Evolutionary conservation across 768 basidiomycete genomes (phyloP).

Genomic region (Pisolithus marmoratus): DNA sequence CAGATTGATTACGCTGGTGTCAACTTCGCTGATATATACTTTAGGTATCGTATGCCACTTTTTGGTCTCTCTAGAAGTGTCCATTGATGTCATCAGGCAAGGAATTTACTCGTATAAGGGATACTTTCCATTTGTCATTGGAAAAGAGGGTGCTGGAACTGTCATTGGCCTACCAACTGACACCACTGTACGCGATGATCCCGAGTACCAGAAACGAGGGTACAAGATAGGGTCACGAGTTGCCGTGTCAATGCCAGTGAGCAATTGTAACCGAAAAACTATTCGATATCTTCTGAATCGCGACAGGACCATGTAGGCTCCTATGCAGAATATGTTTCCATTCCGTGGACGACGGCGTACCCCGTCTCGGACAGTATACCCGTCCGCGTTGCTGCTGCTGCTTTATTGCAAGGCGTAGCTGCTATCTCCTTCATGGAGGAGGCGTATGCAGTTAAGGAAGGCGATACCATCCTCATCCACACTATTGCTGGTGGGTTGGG

Average conservation of each 20-base stretch:
- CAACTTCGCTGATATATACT: slow-evolving; percentile 87
- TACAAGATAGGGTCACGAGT: slow-evolving; percentile 70
- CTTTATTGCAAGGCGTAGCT: slow-evolving; percentile 72
- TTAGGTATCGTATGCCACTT: slow-evolving; percentile 40
- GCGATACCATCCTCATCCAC: slow-evolving; percentile 78
- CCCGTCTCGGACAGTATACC: slow-evolving; percentile 62
- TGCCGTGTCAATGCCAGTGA: slow-evolving; percentile 62
- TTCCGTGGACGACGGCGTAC: slow-evolving; percentile 55
- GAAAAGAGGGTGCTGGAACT: slow-evolving; percentile 74
- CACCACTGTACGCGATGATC: slow-evolving; percentile 48
- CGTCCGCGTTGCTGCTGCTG: slow-evolving; percentile 59
- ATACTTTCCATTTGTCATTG: slow-evolving; percentile 59
- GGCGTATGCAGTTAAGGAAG: slow-evolving; percentile 75
- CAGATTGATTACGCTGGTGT: slow-evolving; percentile 73
- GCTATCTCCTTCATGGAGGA: slow-evolving; percentile 75
- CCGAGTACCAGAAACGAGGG: slow-evolving; percentile 56
- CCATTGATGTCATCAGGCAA: slow-evolving; percentile 31
- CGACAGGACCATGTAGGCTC: slow-evolving; percentile 41
- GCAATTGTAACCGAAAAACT: slow-evolving; percentile 13
- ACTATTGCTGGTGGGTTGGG: slow-evolving; percentile 91
- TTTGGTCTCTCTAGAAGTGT: neutral
- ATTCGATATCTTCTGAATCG: neutral
- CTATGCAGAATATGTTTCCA: slow-evolving; percentile 69
- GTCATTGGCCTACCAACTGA: slow-evolving; percentile 74
- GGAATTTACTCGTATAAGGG: slow-evolving; percentile 57